These are phyloP conservation scores for Arthrobotrys sinensis DNA, from an alignment of 2,329 filamentous ascomycete species.

Conservation along the genomic window DNA sequence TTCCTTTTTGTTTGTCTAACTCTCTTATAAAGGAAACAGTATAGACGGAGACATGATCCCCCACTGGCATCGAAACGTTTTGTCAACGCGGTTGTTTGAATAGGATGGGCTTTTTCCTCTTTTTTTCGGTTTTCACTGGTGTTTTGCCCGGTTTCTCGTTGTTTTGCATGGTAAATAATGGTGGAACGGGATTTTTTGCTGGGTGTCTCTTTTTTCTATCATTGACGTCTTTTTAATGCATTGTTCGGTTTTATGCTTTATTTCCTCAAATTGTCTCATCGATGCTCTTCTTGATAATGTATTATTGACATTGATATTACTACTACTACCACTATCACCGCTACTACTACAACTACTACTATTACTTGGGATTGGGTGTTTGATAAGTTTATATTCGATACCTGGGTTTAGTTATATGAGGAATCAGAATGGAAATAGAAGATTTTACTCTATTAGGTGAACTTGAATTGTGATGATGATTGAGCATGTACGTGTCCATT, in stretches of 20 bases:
- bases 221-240: slow-evolving; percentile 10
- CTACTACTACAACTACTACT: slow-evolving; percentile 8
- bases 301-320: slow-evolving; percentile 10
- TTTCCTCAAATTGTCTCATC: slow-evolving; percentile 26
- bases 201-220: neutral
- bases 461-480: no score
- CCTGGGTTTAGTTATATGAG: neutral
- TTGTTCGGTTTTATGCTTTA: neutral
- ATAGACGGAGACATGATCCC: slow-evolving; percentile 22
- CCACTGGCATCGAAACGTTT: neutral
- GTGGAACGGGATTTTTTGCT: slow-evolving; percentile 12
- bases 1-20: neutral
- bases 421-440: slow-evolving; percentile 11
- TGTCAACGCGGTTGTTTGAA: slow-evolving; percentile 34
- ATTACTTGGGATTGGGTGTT: slow-evolving; percentile 11
- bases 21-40: slow-evolving; percentile 17
- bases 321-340: neutral
- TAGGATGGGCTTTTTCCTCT: slow-evolving; percentile 31
- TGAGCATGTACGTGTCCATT: no score
- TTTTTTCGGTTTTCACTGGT: neutral
- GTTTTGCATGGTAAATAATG: slow-evolving; percentile 33
- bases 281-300: slow-evolving; percentile 29
- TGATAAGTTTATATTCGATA: slow-evolving; percentile 12
- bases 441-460: neutral
- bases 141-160: slow-evolving; percentile 7